Evolutionary conservation across 352 stramenopile species (phyloP), one percentile per base, ranked within the genome.

Genomic region (Phytophthora sansomeana): DNA sequence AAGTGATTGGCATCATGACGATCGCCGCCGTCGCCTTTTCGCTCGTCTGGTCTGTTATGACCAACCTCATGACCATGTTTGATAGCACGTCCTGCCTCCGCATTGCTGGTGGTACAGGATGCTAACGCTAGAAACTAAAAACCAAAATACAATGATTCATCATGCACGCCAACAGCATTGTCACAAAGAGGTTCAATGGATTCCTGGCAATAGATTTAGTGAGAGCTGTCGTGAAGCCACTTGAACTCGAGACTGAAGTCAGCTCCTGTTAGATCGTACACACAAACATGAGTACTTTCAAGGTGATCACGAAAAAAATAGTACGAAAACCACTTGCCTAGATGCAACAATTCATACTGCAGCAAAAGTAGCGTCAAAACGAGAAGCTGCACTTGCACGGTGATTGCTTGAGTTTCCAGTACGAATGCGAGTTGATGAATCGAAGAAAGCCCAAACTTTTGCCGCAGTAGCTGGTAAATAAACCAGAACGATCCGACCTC

Each of bases 1-100:
- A 74, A 44, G 57, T 26, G 29, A 71, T 72, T 24, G 65, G 69
- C n/a, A 66, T 73, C 42, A 14, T 24, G 17, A 73, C 68, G 17
- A 54, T 73, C 39, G 36, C 73, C 9, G 39, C 47, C 30, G n/a
- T 78, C 8, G 43, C 35, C 17, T 70, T 70, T 39, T 49, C 47
- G 9, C 21, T 75, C 16, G 41, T 56, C n/a, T 67, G 64, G 55
- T 74, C 63, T 1, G 48, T 80, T 36, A 72, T 73, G 58, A 72
- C 66, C 35, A 80, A 80, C 49, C 38, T 80, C 39, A 63, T 80
- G 53, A 63, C 72, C n/a, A 77, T 80, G 46, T 74, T 74, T 16
- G 50, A 69, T 11, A 63, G 50, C 28, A 77, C 72, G 6, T 52
- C 53, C 16, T 80, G 72, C 42, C 55, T 77, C 3, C 57, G 60